These are phyloP conservation scores for Albatrellus ellisii DNA, from an alignment of 768 basidiomycete genomes.

Conservation along the genomic window DNA sequence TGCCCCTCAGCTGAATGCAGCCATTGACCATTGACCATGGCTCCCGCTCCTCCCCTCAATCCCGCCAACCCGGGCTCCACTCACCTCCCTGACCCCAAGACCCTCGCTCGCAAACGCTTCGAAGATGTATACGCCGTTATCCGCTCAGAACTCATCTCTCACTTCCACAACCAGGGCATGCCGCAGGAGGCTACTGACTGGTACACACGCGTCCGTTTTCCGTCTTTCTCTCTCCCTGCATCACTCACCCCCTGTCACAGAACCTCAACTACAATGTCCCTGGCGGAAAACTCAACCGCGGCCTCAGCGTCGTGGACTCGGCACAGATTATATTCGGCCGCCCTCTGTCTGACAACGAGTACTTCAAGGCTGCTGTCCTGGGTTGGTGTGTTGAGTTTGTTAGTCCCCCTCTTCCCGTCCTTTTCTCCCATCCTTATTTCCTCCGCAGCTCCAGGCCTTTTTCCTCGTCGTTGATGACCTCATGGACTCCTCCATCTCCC, in stretches of 20 bases:
- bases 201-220: slow-evolving; percentile 56
- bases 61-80: too few species aligned
- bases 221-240: not conserved
- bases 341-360: slow-evolving; percentile 66
- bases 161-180: slow-evolving; percentile 61
- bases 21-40: too few species aligned
- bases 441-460: slow-evolving; percentile 78
- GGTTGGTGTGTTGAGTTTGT: slow-evolving; percentile 97
- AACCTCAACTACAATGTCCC: slow-evolving; percentile 92
- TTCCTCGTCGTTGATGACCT: slow-evolving; percentile 97
- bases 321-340: slow-evolving; percentile 77
- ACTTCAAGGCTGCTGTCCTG: slow-evolving; percentile 74
- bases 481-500: slow-evolving; percentile 91
- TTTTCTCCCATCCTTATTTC: not conserved
- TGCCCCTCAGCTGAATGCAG: too few species aligned
- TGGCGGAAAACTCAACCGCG: slow-evolving; percentile 91
- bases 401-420: slow-evolving; percentile 20
- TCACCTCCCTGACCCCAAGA: slow-evolving; percentile 6
- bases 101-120: slow-evolving; percentile 42
- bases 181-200: slow-evolving; percentile 76
- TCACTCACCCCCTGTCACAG: slow-evolving; percentile 25
- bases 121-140: slow-evolving; percentile 58
- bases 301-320: slow-evolving; percentile 91
- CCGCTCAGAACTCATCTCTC: slow-evolving; percentile 62
- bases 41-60: too few species aligned